These are phyloP conservation scores for Paraglomus brasilianum DNA, from an alignment of 192 early-diverging fungal species.

Conservation along the genomic window DNA sequence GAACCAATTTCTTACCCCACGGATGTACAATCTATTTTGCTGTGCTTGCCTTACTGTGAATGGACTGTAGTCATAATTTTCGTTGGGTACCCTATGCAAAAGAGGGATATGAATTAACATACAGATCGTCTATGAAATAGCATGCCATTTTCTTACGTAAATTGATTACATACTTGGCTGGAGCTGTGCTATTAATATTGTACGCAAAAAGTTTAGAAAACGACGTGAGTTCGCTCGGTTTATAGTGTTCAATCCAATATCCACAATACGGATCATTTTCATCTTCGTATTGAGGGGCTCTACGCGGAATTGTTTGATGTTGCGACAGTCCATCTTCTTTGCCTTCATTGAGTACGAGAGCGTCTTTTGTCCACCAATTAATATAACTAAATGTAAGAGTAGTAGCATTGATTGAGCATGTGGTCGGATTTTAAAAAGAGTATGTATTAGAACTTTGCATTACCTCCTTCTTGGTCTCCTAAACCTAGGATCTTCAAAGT, in stretches of 20 bases:
- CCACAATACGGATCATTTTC: slow-evolving; percentile 28
- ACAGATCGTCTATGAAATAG: slow-evolving; percentile 27
- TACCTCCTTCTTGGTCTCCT: slow-evolving; percentile 48
- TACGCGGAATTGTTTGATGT: slow-evolving; percentile 34
- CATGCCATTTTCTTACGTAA: neutral
- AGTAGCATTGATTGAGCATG: no score
- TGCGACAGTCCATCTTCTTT: slow-evolving; percentile 25
- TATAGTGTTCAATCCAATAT: slow-evolving; percentile 89
- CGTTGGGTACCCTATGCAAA: slow-evolving; percentile 3
- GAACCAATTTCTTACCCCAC: slow-evolving; percentile 31
- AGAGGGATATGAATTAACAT: neutral
- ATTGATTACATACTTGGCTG: slow-evolving; percentile 28
- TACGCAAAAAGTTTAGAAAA: slow-evolving; percentile 79
- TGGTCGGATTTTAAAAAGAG: no score
- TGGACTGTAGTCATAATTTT: slow-evolving; percentile 41
- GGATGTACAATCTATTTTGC: slow-evolving; percentile 16
- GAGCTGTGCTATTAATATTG: slow-evolving; percentile 81
- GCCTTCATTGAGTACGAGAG: slow-evolving; percentile 36
- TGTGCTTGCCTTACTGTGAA: slow-evolving; percentile 36
- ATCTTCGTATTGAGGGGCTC: slow-evolving; percentile 28
- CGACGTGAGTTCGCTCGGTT: slow-evolving; percentile 71
- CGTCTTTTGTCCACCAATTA: slow-evolving; percentile 60
- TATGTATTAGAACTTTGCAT: slow-evolving; percentile 31
- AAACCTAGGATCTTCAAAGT: slow-evolving; percentile 62
- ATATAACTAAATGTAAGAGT: slow-evolving; percentile 66